Base-by-base conservation (phyloP, 371 early-diverging fungal species). In the Mucor plumbeus region DNA sequence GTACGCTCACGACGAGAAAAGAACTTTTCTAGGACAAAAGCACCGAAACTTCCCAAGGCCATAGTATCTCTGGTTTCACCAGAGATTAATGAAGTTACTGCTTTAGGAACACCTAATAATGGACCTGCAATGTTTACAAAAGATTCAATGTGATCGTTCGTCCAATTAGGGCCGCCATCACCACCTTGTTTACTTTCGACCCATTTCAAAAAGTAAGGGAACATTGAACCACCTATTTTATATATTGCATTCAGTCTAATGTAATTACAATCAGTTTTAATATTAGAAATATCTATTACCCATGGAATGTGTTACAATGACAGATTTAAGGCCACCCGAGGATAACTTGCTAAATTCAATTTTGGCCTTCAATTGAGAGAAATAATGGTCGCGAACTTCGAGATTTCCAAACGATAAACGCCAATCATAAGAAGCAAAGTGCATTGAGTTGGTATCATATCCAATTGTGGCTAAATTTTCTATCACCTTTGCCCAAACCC, bases 391-490 rank as follows among this genome's bases (percentile, higher is more conserved):
- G 14, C 99, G 85, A 7, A 76, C 80, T 74, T 98, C 96, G 5
- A 97, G 81, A 56, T 95, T 93, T n/a, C 77, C 62, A 62, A 92
- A 89, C 0, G 92, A 85, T 44, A 98, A 80, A 48, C 99, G 85
- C 98, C 98, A 98, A 79, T 98, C 97, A 75, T 95, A 98, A 0
- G 94, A 84, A 0, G 96, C 95, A 54, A 97, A 78, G 43, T 91
- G 84, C 90, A 97, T 93, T 57, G 88, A 93, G 67, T 91, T 93
- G 76, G 80, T 88, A 77, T 97, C 97, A 74, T 96, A 95, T 31
- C 96, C 97, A 53, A 97, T 85, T 0, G 88, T 90, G 0, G 95
- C 94, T 57, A 96, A 67, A 72, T 95, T 96, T 69, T 93, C 90
- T 63, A 93, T 88, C 31, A 88, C 80, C 56, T 91, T 90, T 57